Evolutionary conservation across 139 green algal genomes (phyloP), one percentile per base, ranked within the genome.

Genomic region (Micractinium sp.): DNA sequence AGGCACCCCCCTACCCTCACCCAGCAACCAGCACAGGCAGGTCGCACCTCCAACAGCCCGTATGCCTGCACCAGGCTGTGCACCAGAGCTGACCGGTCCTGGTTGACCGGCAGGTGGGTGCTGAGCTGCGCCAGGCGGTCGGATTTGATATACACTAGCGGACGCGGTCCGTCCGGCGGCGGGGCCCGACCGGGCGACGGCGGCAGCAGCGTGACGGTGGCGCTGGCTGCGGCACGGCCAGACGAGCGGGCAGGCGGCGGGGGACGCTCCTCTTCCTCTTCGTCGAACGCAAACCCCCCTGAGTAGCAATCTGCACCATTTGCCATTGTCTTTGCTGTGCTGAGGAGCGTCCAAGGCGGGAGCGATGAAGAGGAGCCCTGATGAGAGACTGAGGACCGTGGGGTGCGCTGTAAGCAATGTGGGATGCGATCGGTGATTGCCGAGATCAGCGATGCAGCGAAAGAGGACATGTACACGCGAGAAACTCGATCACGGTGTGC

Each of bases 21-120:
- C 13, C n/a, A 1, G n/a, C 73, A 38, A 20, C 31, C 74, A 36
- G 20, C 41, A 47, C 79, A 3, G 27, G 27, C 47, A 13, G 29
- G 5, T 53, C 82, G 82, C 82, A 87, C 83, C 35, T 87, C 19
- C 29, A 92, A 61, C 35, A 87, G 47, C 0, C 69, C 71, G 12
- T 81, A 79, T 4, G 66, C 83, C 60, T 56, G 63, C 2, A 86
- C n/a, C 38, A 92, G 69, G 22, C 71, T 41, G 74, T 92, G 82
- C 36, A 91, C 69, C 66, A 92, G 69, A 5, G 22, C 33, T 7
- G 77, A 18, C 12, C 90, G 86, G 85, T 92, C 90, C 14, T 73
- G 67, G 60, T 92, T 90, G 66, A 92, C 80, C 16, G 82, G 71
- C 76, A 69, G 36, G 27, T n/a, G 77, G 16, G 16, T 18, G 36